A percentile compares a stretch with the other conserved stretches of the same genome.
These are phyloP conservation scores for Plasmodium malariae DNA, from an alignment of 169 alveolate genomes.

Conservation along the genomic window DNA sequence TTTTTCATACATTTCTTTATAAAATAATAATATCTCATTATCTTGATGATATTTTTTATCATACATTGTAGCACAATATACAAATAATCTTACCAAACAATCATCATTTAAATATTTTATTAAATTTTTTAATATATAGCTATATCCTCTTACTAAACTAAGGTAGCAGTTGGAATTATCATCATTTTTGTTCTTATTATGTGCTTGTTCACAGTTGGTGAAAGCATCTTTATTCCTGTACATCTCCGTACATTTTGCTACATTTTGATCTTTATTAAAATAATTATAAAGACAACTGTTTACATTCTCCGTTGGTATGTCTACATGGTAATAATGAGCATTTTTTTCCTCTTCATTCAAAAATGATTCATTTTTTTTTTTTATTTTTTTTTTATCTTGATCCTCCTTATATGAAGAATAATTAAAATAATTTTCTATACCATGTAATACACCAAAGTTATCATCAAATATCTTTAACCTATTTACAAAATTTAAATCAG, in stretches of 20 bases:
- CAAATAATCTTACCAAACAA: conserved; percentile 34
- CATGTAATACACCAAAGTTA: conserved; percentile 10
- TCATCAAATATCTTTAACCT: conserved; percentile 50
- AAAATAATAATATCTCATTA: conserved; percentile 37
- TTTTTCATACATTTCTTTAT: conserved; percentile 45
- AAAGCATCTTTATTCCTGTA: background rate
- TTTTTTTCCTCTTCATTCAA: background rate
- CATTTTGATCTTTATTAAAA: too few species aligned
- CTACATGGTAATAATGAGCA: background rate
- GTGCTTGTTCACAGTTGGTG: background rate
- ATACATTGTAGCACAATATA: conserved; percentile 17
- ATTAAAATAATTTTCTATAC: background rate
- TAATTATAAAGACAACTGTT: too few species aligned
- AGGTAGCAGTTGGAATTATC: conserved; percentile 2
- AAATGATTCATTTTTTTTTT: background rate
- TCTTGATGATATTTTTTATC: background rate
- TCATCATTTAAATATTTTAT: conserved; percentile 76
- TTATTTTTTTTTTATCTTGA: background rate
- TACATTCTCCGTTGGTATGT: too few species aligned
- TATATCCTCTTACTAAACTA: conserved; percentile 17
- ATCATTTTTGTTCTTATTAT: background rate
- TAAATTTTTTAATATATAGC: conserved; percentile 30
- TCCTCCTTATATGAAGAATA: too few species aligned
- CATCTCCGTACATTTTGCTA: background rate
- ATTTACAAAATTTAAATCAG: conserved; percentile 12